Evolutionary conservation across 2,329 filamentous ascomycete genomes (phyloP).

Genomic region (Stachybotrys echinatus): DNA sequence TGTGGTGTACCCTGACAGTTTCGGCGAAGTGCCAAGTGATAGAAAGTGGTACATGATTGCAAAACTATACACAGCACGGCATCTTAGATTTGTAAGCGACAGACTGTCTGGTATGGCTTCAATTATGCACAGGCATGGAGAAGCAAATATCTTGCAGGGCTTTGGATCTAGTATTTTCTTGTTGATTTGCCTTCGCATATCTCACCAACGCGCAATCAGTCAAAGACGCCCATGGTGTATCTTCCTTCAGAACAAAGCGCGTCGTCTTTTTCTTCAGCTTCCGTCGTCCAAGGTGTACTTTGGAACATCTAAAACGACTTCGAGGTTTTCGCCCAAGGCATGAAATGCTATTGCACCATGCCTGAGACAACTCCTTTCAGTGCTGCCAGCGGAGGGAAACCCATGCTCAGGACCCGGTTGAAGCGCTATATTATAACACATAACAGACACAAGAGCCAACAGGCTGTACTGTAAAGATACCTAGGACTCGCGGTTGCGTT

Average conservation of each 20-base stretch:
- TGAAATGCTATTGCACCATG: not conserved
- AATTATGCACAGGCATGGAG: not conserved
- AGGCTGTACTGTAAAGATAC: no score
- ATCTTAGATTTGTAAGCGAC: not conserved
- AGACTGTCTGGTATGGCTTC: constrained; percentile 1
- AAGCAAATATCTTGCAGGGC: constrained; percentile 3
- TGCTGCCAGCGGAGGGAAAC: not conserved
- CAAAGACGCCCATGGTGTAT: not conserved
- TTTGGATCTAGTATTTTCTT: constrained; percentile 1
- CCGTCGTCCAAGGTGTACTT: not conserved
- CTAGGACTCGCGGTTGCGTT: no score
- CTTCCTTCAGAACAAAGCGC: not conserved
- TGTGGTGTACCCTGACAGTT: not conserved
- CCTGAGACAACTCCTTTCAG: not conserved
- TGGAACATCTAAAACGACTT: constrained; percentile 1
- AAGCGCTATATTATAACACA: not conserved
- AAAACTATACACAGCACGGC: constrained; percentile 1
- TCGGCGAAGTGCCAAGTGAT: not conserved
- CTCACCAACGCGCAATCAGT: not conserved
- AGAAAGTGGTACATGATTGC: constrained; percentile 2
- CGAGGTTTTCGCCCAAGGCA: not conserved
- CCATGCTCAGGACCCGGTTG: not conserved
- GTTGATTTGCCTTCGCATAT: constrained; percentile 4
- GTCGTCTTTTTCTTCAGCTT: constrained; percentile 5
- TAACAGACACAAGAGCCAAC: not conserved